These are phyloP conservation scores for Baeospora myosura DNA, from an alignment of 1,284 basidiomycete species.

Conservation along the genomic window DNA sequence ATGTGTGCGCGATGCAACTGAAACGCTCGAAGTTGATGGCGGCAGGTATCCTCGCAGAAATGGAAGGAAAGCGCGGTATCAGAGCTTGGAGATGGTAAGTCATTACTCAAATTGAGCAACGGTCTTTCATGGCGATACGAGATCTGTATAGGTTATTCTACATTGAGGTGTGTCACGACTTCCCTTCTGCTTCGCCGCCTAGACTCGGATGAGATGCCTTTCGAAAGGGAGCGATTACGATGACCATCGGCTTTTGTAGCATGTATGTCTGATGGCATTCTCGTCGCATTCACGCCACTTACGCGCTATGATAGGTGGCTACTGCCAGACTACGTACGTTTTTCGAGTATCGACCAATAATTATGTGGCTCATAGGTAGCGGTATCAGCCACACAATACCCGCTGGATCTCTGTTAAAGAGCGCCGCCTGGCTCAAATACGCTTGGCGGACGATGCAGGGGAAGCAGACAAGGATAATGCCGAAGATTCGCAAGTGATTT, in stretches of 20 bases:
- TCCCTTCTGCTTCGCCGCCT: no score
- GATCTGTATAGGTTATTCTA: slow-evolving; percentile 43
- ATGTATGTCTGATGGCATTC: slow-evolving; percentile 32
- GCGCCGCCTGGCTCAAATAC: slow-evolving; percentile 57
- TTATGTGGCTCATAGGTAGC: slow-evolving; percentile 1
- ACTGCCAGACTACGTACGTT: slow-evolving; percentile 47
- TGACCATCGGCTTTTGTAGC: slow-evolving; percentile 45
- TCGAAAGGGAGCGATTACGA: slow-evolving; percentile 47
- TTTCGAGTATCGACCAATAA: not conserved
- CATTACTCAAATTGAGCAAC: not conserved
- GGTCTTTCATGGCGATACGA: not conserved
- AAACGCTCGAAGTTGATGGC: slow-evolving; percentile 58
- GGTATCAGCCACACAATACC: slow-evolving; percentile 53
- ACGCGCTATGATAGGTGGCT: slow-evolving; percentile 36
- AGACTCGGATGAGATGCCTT: no score
- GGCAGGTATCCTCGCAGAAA: slow-evolving; percentile 59
- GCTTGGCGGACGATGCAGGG: slow-evolving; percentile 71
- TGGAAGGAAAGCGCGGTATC: slow-evolving; percentile 64
- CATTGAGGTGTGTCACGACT: slow-evolving; percentile 39
- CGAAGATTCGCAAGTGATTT: slow-evolving; percentile 41
- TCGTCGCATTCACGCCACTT: not conserved
- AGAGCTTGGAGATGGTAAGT: slow-evolving; percentile 64
- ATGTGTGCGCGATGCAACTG: not conserved
- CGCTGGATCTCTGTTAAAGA: slow-evolving; percentile 55
- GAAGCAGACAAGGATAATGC: slow-evolving; percentile 56